Evolutionary conservation across 352 stramenopile species (phyloP).

Genomic region (Phytophthora sojae): DNA sequence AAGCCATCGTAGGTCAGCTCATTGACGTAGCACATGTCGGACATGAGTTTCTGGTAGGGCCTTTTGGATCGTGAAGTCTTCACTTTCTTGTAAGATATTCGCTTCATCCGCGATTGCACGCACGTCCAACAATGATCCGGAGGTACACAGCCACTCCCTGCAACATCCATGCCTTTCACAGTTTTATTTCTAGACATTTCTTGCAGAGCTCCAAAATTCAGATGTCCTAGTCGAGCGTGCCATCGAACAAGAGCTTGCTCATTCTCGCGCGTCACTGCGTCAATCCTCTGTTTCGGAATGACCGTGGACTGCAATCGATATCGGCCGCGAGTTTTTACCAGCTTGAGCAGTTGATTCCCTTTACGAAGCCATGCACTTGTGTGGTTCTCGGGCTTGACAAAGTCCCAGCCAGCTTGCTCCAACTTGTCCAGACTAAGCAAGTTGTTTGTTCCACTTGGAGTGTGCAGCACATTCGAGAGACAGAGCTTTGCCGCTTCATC

Average conservation of each 20-base stretch:
- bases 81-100: slow-evolving; percentile 4
- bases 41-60: slow-evolving; percentile 2
- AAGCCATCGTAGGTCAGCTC: slow-evolving; percentile 8
- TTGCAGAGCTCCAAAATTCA: background rate
- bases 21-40: too few species aligned
- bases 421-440: too few species aligned
- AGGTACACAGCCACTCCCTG: background rate
- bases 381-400: background rate
- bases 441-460: too few species aligned
- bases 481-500: too few species aligned
- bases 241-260: background rate
- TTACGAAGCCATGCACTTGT: background rate
- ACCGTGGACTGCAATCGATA: background rate
- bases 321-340: background rate
- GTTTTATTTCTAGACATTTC: background rate
- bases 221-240: background rate
- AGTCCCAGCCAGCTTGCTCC: background rate
- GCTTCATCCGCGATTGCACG: slow-evolving; percentile 7
- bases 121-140: slow-evolving; percentile 5
- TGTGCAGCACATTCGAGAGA: too few species aligned
- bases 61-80: background rate
- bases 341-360: background rate
- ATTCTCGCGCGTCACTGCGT: background rate
- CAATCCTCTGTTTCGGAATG: background rate
- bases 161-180: background rate